Evolutionary conservation across 1,284 basidiomycete species (phyloP).

Genomic region (Hemileia vastatrix): DNA sequence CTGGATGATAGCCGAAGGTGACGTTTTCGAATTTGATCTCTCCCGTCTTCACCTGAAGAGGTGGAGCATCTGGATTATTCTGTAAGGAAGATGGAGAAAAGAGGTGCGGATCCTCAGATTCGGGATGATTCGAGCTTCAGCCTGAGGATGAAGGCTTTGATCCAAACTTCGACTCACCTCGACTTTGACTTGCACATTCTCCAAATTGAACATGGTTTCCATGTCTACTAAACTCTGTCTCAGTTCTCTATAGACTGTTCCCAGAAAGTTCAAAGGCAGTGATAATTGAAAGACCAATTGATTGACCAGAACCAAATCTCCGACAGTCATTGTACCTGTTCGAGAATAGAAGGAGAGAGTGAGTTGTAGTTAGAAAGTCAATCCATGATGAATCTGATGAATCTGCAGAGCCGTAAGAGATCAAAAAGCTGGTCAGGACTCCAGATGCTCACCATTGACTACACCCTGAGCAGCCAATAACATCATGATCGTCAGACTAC

Average conservation of each 20-base stretch:
- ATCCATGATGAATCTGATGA: not conserved
- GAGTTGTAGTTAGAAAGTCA: not conserved
- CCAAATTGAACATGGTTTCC: slow-evolving; percentile 88
- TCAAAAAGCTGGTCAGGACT: not conserved
- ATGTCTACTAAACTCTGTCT: slow-evolving; percentile 91
- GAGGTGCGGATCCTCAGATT: not conserved
- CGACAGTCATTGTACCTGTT: slow-evolving; percentile 89
- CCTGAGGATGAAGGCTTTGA: not conserved
- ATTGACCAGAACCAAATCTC: slow-evolving; percentile 97
- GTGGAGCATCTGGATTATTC: slow-evolving; percentile 61
- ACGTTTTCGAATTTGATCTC: slow-evolving; percentile 89
- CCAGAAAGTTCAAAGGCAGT: slow-evolving; percentile 89
- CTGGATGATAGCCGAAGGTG: slow-evolving; percentile 77
- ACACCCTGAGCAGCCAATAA: slow-evolving; percentile 91
- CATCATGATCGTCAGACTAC: slow-evolving; percentile 88
- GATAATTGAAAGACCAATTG: slow-evolving; percentile 98
- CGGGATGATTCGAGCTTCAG: not conserved
- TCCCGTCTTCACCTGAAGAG: slow-evolving; percentile 58
- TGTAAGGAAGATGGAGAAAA: slow-evolving; percentile 35
- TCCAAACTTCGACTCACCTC: slow-evolving; percentile 48
- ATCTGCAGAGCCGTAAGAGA: not conserved
- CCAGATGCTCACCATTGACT: slow-evolving; percentile 57
- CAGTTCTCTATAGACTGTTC: slow-evolving; percentile 92
- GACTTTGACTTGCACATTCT: slow-evolving; percentile 67
- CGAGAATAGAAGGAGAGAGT: not conserved